Percentiles rank a stretch among this genome's conserved stretches.
These are phyloP conservation scores for Gynandropsis gynandra DNA, from an alignment of 345 rosid genomes.

Conservation along the genomic window DNA sequence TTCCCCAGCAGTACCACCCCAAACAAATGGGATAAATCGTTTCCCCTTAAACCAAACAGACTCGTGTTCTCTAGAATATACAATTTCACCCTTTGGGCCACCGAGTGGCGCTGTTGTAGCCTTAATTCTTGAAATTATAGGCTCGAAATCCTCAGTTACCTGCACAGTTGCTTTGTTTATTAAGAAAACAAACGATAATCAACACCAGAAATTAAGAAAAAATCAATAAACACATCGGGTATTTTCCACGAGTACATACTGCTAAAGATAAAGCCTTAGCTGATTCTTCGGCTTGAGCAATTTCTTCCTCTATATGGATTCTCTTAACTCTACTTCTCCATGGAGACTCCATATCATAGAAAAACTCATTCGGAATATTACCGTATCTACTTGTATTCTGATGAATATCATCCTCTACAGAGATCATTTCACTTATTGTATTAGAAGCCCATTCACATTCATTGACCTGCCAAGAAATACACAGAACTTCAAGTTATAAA, in stretches of 20 bases:
- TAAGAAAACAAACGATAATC: slow-evolving; percentile 5
- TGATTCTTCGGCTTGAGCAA: slow-evolving; percentile 51
- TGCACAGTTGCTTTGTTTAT: slow-evolving; percentile 24
- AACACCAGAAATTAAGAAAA: slow-evolving; percentile 3
- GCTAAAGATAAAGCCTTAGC: slow-evolving; percentile 67
- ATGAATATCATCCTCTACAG: slow-evolving; percentile 58
- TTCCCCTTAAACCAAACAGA: slow-evolving; percentile 95
- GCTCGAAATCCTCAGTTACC: slow-evolving; percentile 80
- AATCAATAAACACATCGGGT: background rate
- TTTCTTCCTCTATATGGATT: slow-evolving; percentile 64
- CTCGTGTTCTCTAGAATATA: slow-evolving; percentile 85
- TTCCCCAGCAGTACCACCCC: slow-evolving; percentile 91
- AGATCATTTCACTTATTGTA: slow-evolving; percentile 63
- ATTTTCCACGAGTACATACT: slow-evolving; percentile 35
- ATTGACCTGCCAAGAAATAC: slow-evolving; percentile 42
- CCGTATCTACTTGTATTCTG: slow-evolving; percentile 36
- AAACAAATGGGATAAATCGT: slow-evolving; percentile 66
- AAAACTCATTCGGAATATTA: slow-evolving; percentile 65
- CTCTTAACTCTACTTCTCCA: slow-evolving; percentile 87
- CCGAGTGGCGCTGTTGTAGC: slow-evolving; percentile 70
- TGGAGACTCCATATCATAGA: slow-evolving; percentile 79
- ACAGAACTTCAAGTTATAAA: slow-evolving; percentile 5
- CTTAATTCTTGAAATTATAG: slow-evolving; percentile 69
- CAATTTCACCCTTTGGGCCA: slow-evolving; percentile 79
- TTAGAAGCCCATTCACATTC: slow-evolving; percentile 66